Evolutionary conservation across 2,329 filamentous ascomycete genomes (phyloP).

Genomic region (Aaosphaeria arxii): DNA sequence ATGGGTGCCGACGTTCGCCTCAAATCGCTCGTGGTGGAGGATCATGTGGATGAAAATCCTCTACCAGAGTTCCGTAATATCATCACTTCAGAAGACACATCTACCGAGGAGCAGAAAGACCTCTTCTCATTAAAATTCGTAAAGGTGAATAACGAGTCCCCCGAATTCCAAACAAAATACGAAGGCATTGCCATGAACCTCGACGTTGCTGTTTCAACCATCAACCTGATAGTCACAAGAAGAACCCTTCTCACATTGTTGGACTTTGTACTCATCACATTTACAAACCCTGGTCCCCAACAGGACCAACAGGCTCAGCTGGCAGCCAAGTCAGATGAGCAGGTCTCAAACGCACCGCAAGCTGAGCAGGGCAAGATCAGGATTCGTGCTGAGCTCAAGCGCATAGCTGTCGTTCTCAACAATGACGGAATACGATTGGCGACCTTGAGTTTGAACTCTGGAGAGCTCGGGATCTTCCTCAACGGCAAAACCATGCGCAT

Average conservation of each 20-base stretch:
- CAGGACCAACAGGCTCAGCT: slow-evolving; percentile 34
- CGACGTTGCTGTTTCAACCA: slow-evolving; percentile 86
- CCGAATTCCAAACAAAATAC: slow-evolving; percentile 88
- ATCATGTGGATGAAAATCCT: slow-evolving; percentile 86
- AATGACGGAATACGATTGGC: slow-evolving; percentile 95
- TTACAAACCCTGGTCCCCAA: slow-evolving; percentile 63
- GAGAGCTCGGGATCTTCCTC: slow-evolving; percentile 86
- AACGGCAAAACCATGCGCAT: slow-evolving; percentile 84
- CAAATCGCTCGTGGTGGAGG: slow-evolving; percentile 82
- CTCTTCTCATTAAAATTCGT: slow-evolving; percentile 87
- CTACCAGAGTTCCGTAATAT: slow-evolving; percentile 94
- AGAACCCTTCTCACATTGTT: slow-evolving; percentile 88
- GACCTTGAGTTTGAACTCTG: slow-evolving; percentile 87
- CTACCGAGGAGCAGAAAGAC: slow-evolving; percentile 69
- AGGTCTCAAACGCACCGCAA: slow-evolving; percentile 34
- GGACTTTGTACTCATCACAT: slow-evolving; percentile 92
- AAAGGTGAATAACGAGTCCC: slow-evolving; percentile 84
- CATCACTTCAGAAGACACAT: slow-evolving; percentile 80
- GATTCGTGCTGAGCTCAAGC: slow-evolving; percentile 90
- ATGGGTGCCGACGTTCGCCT: slow-evolving; percentile 91
- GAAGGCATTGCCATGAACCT: slow-evolving; percentile 93
- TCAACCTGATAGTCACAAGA: slow-evolving; percentile 91
- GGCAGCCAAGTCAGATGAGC: slow-evolving; percentile 26
- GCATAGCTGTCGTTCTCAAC: slow-evolving; percentile 90
- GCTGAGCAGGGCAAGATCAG: slow-evolving; percentile 72